A percentile compares a stretch with the other conserved stretches of the same genome.
These are phyloP conservation scores for Pseudotsuga menziesii DNA, from an alignment of 75 land plant species.

Conservation along the genomic window DNA sequence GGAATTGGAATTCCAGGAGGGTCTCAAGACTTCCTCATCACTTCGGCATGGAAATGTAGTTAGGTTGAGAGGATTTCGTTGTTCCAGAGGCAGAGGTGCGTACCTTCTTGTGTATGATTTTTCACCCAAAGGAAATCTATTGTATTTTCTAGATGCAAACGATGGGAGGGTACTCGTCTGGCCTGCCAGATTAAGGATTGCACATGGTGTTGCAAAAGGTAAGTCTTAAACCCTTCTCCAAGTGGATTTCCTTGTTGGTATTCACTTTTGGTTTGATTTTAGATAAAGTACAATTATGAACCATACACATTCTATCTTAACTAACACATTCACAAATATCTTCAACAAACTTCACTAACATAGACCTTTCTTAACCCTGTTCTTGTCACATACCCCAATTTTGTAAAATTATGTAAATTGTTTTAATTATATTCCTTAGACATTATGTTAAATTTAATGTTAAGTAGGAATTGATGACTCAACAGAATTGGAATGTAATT, in stretches of 20 bases:
- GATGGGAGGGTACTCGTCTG: conserved; percentile 61
- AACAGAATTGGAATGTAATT: too few relatives aligned
- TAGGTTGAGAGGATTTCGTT: conserved; percentile 73
- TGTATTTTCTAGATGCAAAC: conserved; percentile 44
- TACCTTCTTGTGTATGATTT: conserved; percentile 81
- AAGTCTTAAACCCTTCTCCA: neutral
- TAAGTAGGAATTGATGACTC: too few relatives aligned
- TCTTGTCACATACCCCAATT: too few relatives aligned
- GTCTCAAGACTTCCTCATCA: conserved; percentile 45
- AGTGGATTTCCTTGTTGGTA: neutral
- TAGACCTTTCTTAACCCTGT: too few relatives aligned
- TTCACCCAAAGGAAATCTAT: conserved; percentile 59
- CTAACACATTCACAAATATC: neutral
- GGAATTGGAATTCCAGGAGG: conserved; percentile 66
- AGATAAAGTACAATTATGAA: neutral
- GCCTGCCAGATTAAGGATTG: conserved; percentile 61
- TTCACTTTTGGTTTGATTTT: neutral
- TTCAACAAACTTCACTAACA: too few relatives aligned
- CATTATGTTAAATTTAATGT: too few relatives aligned
- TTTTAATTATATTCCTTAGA: too few relatives aligned
- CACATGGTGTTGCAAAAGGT: conserved; percentile 82
- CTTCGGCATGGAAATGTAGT: conserved; percentile 76
- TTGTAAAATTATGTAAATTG: too few relatives aligned
- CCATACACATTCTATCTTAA: neutral
- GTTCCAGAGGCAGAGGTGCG: conserved; percentile 68